Evolutionary conservation across 2,329 filamentous ascomycete genomes (phyloP).

Genomic region (Sporothrix globosa): DNA sequence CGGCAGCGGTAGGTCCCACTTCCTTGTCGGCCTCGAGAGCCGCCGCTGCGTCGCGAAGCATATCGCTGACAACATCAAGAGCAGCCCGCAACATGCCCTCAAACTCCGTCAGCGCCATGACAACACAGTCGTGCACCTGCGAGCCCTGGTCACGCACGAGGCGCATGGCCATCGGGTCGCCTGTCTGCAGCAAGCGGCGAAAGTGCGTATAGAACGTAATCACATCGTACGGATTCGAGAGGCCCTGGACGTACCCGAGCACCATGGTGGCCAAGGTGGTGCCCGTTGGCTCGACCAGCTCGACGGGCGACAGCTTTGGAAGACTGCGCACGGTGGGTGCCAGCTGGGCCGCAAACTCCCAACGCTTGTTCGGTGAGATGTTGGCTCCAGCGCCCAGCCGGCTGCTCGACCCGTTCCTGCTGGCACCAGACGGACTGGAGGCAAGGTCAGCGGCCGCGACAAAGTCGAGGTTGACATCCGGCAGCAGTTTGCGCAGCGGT

Average conservation of each 20-base stretch:
- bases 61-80: constrained; percentile 55
- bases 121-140: constrained; percentile 54
- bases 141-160: constrained; percentile 47
- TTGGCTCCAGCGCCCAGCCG: not conserved
- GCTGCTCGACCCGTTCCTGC: not conserved
- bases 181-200: constrained; percentile 46
- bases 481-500: constrained; percentile 50
- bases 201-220: constrained; percentile 54
- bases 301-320: constrained; percentile 31
- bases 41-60: constrained; percentile 49
- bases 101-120: constrained; percentile 53
- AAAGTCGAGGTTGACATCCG: constrained; percentile 11
- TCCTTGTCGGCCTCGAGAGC: constrained; percentile 2
- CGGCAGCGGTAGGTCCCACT: not conserved
- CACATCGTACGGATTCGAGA: constrained; percentile 48
- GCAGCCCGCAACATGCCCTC: constrained; percentile 49
- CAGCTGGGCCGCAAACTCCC: constrained; percentile 35
- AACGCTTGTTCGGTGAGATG: constrained; percentile 9
- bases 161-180: constrained; percentile 46
- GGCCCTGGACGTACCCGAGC: constrained; percentile 50
- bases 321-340: constrained; percentile 34
- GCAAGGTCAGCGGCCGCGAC: constrained; percentile 5
- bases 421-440: not conserved
- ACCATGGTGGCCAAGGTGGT: constrained; percentile 54
- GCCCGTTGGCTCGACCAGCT: constrained; percentile 44